Base-by-base conservation (phyloP, 1,284 basidiomycete species). In the Ustilago bromivora region DNA sequence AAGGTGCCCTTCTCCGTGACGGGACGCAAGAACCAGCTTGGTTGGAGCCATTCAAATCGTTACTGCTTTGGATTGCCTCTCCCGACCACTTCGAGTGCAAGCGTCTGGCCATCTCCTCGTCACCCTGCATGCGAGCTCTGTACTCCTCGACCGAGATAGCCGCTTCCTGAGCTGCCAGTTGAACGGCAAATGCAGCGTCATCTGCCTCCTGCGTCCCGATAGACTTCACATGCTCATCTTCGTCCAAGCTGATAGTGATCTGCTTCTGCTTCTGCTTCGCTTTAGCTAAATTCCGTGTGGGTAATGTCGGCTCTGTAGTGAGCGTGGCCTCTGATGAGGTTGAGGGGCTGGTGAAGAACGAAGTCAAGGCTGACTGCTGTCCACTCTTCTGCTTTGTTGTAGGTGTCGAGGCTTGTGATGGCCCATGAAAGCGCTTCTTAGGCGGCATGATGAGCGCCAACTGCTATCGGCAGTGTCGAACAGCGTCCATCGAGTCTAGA, bases 281-380 rank as follows among this genome's bases (percentile, higher is more conserved):
- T 52, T 55, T 61, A 0, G 58, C 49, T 31, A 51, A 46, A 32
- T n/a, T 58, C 12, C 51, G 28, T 5, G 61, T 73, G 0, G 71
- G 66, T 5, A 66, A 68, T 0, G 61, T 28, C 1, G 57, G 66
- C 15, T 73, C 66, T 0, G n/a, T 28, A n/a, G 47, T 12, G 43
- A 68, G 55, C 1, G 32, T 61, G 1, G 65, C n/a, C n/a, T 47
- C 66, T 6, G 56, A 56, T 31, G 40, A 28, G n/a, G 59, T 32
- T 6, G 74, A 76, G 0, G 74, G 74, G 17, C 74, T 76, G 5
- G 68, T 67, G 57, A 78, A 78, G 53, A 78, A 78, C 8, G 66
- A 78, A 13, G 76, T 74, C 36, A 78, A 40, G 28, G 76, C 67
- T 12, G 68, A 62, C 23, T 78, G 76, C 36, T 74, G 63, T 0